A percentile compares a stretch with the other conserved stretches of the same genome.
These are phyloP conservation scores for Agaricus bisporus DNA, from an alignment of 768 basidiomycete species.

Conservation along the genomic window DNA sequence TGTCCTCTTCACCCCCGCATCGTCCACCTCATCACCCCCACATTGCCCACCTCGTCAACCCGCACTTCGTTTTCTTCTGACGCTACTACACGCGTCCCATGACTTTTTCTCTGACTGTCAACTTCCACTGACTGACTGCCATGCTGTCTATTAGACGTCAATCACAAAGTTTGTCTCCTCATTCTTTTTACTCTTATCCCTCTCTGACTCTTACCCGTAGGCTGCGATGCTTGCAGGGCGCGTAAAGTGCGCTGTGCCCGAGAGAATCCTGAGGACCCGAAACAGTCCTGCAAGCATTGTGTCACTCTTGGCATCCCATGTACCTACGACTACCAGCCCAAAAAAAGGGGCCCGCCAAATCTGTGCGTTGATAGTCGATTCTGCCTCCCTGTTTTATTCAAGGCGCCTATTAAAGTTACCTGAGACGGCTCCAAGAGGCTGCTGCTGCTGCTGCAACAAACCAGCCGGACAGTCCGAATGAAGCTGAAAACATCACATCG, in stretches of 20 bases:
- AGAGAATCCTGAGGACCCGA: constrained; percentile 72
- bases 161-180: constrained; percentile 62
- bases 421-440: constrained; percentile 76
- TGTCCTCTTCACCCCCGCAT: constrained; percentile 34
- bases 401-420: constrained; percentile 42
- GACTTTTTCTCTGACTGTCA: constrained; percentile 15
- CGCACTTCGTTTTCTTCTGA: constrained; percentile 20
- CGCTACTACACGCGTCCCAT: constrained; percentile 18
- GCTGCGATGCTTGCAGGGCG: constrained; percentile 82
- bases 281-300: constrained; percentile 84
- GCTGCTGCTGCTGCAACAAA: constrained; percentile 49
- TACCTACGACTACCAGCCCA: constrained; percentile 90
- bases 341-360: constrained; percentile 91
- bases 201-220: constrained; percentile 28
- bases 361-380: constrained; percentile 45
- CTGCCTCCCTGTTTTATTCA: background rate
- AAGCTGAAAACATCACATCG: constrained; percentile 36
- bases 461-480: constrained; percentile 29
- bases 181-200: constrained; percentile 3
- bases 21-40: background rate
- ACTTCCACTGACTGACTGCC: constrained; percentile 32
- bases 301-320: constrained; percentile 76
- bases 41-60: constrained; percentile 27
- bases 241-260: constrained; percentile 83
- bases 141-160: constrained; percentile 53